Percentiles rank a stretch among this genome's conserved stretches.
phyloP scores from a whole-genome alignment of 1,139 yeast species.

The Saccharomyces uvarum region DNA sequence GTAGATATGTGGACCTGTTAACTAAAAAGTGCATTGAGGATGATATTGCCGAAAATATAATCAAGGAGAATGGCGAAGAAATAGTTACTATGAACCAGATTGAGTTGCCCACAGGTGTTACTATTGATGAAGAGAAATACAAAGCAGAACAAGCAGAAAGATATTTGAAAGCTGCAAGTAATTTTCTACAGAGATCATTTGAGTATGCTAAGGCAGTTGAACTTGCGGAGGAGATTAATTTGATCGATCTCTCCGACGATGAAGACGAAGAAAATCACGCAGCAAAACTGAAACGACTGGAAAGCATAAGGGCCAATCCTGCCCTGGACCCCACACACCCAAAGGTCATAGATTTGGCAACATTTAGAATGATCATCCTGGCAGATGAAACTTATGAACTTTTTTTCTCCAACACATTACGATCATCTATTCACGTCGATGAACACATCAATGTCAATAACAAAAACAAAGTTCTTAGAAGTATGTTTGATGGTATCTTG shows the following conservation, averaged over 20 bases:
- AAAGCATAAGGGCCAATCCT: slow-evolving; percentile 51
- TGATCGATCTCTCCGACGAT: slow-evolving; percentile 37
- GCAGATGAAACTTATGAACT: slow-evolving; percentile 92
- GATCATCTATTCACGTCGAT: slow-evolving; percentile 59
- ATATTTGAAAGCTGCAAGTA: slow-evolving; percentile 79
- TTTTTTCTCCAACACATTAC: slow-evolving; percentile 62
- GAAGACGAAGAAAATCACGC: slow-evolving; percentile 22
- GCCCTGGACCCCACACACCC: slow-evolving; percentile 79
- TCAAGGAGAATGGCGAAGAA: slow-evolving; percentile 29
- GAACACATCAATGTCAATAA: slow-evolving; percentile 42
- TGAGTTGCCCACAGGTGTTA: slow-evolving; percentile 49
- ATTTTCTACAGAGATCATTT: slow-evolving; percentile 78
- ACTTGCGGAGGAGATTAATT: slow-evolving; percentile 34
- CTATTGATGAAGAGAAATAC: slow-evolving; percentile 54
- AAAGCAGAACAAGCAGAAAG: slow-evolving; percentile 69
- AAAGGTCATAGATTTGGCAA: slow-evolving; percentile 68
- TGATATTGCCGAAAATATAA: slow-evolving; percentile 55
- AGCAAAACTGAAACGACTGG: slow-evolving; percentile 33
- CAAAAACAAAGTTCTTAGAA: slow-evolving; percentile 60
- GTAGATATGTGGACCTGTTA: slow-evolving; percentile 49
- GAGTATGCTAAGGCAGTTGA: slow-evolving; percentile 82
- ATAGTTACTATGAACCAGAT: slow-evolving; percentile 35
- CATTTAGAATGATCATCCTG: slow-evolving; percentile 87
- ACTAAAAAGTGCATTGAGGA: slow-evolving; percentile 57
- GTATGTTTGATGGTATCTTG: slow-evolving; percentile 82